A percentile compares a stretch with the other conserved stretches of the same genome.
Evolutionary conservation across 2,329 filamentous ascomycete species (phyloP).

Genomic region (Pyricularia pennisetigena): DNA sequence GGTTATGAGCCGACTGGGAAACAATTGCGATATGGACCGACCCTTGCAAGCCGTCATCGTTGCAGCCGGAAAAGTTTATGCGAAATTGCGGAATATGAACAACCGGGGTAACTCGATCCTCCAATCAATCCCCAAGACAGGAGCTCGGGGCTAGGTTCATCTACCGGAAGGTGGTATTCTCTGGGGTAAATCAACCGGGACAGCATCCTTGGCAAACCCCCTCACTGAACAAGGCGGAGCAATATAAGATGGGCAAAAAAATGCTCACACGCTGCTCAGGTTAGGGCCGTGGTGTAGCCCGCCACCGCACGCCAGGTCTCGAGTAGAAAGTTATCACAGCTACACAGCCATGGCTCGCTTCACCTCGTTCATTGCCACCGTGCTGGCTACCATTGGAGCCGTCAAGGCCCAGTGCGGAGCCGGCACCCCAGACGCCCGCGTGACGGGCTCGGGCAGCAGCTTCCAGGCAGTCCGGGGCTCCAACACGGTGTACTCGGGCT

Average conservation of each 20-base stretch:
- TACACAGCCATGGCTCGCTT: slow-evolving; percentile 25
- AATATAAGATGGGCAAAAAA: not conserved
- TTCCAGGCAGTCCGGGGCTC: slow-evolving; percentile 34
- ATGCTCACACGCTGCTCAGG: not conserved
- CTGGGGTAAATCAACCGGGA: not conserved
- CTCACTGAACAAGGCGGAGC: not conserved
- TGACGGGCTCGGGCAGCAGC: slow-evolving; percentile 33
- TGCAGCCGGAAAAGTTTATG: not conserved
- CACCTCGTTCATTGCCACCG: slow-evolving; percentile 23
- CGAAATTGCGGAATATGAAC: not conserved
- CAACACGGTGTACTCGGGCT: slow-evolving; percentile 37
- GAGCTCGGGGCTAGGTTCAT: not conserved
- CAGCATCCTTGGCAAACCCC: not conserved
- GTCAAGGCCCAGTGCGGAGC: slow-evolving; percentile 35
- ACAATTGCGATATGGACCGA: not conserved
- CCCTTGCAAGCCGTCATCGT: not conserved
- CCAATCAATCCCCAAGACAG: not conserved
- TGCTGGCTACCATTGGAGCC: slow-evolving; percentile 28
- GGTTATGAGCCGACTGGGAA: not conserved
- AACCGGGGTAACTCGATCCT: not conserved
- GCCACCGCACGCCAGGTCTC: not conserved
- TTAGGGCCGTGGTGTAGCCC: not conserved
- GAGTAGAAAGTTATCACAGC: not conserved
- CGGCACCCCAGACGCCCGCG: slow-evolving; percentile 32
- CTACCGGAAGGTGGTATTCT: not conserved